phyloP scores from a whole-genome alignment of 495 filamentous ascomycete genomes.

The Neurospora sp. region DNA sequence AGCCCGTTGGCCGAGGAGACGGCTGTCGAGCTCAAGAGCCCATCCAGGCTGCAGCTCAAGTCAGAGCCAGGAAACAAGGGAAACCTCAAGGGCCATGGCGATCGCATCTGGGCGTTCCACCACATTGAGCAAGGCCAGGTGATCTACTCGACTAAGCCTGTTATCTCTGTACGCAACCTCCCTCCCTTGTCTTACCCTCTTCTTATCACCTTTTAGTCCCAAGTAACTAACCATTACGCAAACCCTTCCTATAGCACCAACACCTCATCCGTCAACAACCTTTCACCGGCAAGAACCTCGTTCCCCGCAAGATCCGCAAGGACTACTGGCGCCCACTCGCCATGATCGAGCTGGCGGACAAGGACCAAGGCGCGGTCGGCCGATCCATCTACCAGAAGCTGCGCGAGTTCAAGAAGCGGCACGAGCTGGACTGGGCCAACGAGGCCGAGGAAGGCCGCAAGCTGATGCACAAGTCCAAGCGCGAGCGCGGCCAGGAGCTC shows the following conservation, averaged over 20 bases:
- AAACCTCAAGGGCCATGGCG: slow-evolving; percentile 40
- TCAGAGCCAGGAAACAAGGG: slow-evolving; percentile 3
- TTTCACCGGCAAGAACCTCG: slow-evolving; percentile 85
- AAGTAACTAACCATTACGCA: slow-evolving; percentile 1
- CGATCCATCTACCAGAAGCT: slow-evolving; percentile 67
- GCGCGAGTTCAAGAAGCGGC: slow-evolving; percentile 67
- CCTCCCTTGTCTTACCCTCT: background rate
- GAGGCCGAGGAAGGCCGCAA: slow-evolving; percentile 28
- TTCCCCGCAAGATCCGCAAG: slow-evolving; percentile 68
- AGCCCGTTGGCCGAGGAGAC: background rate
- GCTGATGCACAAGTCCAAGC: slow-evolving; percentile 34
- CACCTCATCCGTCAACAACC: slow-evolving; percentile 63
- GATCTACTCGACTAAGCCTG: slow-evolving; percentile 64
- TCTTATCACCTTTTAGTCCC: background rate
- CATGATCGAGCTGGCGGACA: slow-evolving; percentile 56
- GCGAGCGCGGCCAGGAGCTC: slow-evolving; percentile 50
- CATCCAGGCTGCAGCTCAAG: background rate
- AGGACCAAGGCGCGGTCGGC: slow-evolving; percentile 46
- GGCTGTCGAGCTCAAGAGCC: background rate
- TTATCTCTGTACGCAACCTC: slow-evolving; percentile 50
- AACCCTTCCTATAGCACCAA: slow-evolving; percentile 43
- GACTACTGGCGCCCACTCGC: slow-evolving; percentile 86
- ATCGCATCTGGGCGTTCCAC: slow-evolving; percentile 72
- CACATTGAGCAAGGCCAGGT: slow-evolving; percentile 75
- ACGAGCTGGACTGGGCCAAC: slow-evolving; percentile 53